Percentiles rank a stretch among this genome's conserved stretches.
Evolutionary conservation across 2,329 filamentous ascomycete genomes (phyloP).

Genomic region (Calonectria montana): DNA sequence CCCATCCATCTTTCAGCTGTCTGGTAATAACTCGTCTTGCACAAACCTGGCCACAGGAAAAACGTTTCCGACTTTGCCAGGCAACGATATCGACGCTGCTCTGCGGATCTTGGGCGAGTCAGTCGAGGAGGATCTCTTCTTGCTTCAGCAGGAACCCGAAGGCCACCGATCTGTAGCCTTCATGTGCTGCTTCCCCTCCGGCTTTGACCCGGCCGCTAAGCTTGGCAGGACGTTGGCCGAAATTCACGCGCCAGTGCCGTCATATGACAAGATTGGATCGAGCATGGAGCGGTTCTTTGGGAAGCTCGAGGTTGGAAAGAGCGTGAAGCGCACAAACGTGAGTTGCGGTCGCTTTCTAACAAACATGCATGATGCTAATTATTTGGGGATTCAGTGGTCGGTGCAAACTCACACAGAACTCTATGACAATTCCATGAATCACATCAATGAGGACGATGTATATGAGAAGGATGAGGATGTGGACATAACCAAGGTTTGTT

Average conservation of each 20-base stretch:
- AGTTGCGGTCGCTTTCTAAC: background rate
- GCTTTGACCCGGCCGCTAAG: slow-evolving; percentile 63
- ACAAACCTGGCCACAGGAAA: slow-evolving; percentile 54
- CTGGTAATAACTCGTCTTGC: slow-evolving; percentile 43
- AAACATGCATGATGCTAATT: background rate
- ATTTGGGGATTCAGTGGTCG: slow-evolving; percentile 30
- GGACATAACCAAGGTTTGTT: slow-evolving; percentile 27
- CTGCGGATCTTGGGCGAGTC: slow-evolving; percentile 59
- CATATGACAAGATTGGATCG: slow-evolving; percentile 63
- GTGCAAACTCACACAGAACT: slow-evolving; percentile 21
- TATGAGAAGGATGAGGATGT: slow-evolving; percentile 19
- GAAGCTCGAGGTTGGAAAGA: slow-evolving; percentile 59
- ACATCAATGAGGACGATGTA: slow-evolving; percentile 33
- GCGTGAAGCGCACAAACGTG: slow-evolving; percentile 63
- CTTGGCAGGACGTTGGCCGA: slow-evolving; percentile 60
- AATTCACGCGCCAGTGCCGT: slow-evolving; percentile 64
- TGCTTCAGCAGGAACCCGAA: slow-evolving; percentile 55
- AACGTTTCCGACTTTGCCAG: slow-evolving; percentile 42
- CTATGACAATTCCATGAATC: slow-evolving; percentile 24
- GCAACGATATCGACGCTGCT: slow-evolving; percentile 45
- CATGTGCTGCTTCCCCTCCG: slow-evolving; percentile 63
- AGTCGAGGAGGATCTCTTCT: slow-evolving; percentile 66
- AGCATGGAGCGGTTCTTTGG: slow-evolving; percentile 68
- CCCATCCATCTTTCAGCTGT: slow-evolving; percentile 59
- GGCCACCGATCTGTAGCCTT: slow-evolving; percentile 61